phyloP scores from a whole-genome alignment of 257 asterid genomes.

The Primulina tabacum region DNA sequence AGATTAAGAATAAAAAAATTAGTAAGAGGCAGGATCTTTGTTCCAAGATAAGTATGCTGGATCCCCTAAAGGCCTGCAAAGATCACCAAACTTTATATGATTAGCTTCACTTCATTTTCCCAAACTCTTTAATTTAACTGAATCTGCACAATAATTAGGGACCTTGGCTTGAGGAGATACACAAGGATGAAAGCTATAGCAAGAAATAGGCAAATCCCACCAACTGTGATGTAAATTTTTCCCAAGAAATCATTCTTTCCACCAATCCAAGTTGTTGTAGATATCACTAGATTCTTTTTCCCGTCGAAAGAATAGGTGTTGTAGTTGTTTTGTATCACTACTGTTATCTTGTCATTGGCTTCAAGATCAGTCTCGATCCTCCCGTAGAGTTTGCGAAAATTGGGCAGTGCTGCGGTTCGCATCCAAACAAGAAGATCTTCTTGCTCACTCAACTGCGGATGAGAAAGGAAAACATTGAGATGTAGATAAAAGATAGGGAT shows the following conservation, averaged over 20 bases:
- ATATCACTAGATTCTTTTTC: conserved; percentile 64
- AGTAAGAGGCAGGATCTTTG: conserved; percentile 33
- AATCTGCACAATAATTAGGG: conserved; percentile 4
- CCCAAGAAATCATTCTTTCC: conserved; percentile 84
- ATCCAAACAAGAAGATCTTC: conserved; percentile 96
- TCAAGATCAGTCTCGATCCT: conserved; percentile 74
- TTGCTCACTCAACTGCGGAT: conserved; percentile 73
- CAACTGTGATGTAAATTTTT: conserved; percentile 56
- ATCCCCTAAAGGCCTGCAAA: conserved; percentile 84
- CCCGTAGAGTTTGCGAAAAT: conserved; percentile 79
- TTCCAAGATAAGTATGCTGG: conserved; percentile 87
- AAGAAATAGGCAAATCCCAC: conserved; percentile 60
- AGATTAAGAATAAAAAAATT: background rate
- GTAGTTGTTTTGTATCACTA: conserved; percentile 71
- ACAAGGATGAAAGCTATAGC: conserved; percentile 55
- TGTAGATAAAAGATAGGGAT: too few relatives aligned
- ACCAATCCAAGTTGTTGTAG: conserved; percentile 93
- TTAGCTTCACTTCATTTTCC: background rate
- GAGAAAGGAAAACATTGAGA: background rate
- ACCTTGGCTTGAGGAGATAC: conserved; percentile 83
- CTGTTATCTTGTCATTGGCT: conserved; percentile 57
- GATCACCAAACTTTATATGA: background rate
- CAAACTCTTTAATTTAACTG: background rate
- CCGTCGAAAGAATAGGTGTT: conserved; percentile 79
- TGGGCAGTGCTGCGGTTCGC: conserved; percentile 84